Base-by-base conservation (phyloP, 2,329 filamentous ascomycete species). In the Cladosporium sp. region DNA sequence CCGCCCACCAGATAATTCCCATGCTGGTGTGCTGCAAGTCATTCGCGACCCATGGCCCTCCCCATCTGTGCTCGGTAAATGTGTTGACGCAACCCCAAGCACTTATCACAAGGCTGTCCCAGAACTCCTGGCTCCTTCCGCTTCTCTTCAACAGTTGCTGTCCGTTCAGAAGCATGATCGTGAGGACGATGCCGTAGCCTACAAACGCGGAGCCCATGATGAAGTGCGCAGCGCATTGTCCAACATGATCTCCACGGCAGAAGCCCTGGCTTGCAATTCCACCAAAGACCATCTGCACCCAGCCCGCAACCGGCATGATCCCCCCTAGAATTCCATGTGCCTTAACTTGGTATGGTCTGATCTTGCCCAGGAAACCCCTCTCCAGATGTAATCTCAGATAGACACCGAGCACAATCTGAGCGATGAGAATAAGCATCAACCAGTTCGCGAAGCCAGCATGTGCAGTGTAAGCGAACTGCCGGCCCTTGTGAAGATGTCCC, bases 201-300 rank as follows among this genome's bases (percentile, higher is more conserved):
- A 98, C 92, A 66, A 98, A 98, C 1, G 92, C 91, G 58, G 87
- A 86, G 38, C 93, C 93, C 93, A 98, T 98, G 69, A 97, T 98
- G 69, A 97, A 98, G 69, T 98, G 93, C 1, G 93, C 93, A 36
- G 88, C 72, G 69, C 93, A 98, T 69, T 98, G 93, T 27, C 91
- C 92, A 1, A 90, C 68, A 64, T 98, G 92, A 51, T 97, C 91
- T 48, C 78, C 89, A 58, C 89, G 86, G 68, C 93, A 98, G 74
- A 95, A 97, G 18, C 93, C 93, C 50, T 95, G 76, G 3, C 87
- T 78, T 0, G 92, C 92, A 62, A 98, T 96, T 33, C 90, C 93
- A 43, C 93, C 93, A 68, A 98, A 95, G 6, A 98, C 67, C 83
- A 98, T 94, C 73, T 98, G 93, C 5, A 84, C 78, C 93, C 93